A percentile compares a stretch with the other conserved stretches of the same genome.
Evolutionary conservation across 257 asterid genomes (phyloP).

Genomic region (Euphrasia confusa): DNA sequence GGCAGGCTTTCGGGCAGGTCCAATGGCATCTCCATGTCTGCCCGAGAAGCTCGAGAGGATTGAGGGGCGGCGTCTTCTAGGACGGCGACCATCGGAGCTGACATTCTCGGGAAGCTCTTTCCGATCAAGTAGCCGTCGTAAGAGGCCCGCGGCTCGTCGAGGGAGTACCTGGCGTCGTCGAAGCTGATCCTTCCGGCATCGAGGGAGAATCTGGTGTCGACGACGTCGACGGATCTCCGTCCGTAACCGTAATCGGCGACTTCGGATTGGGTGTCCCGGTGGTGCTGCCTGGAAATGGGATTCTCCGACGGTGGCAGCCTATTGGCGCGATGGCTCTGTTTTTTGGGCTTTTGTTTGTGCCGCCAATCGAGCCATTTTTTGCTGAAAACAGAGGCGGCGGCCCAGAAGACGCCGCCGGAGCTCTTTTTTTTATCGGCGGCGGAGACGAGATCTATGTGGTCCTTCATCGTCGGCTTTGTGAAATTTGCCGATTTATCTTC

Average conservation of each 20-base stretch:
- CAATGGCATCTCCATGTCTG: slow-evolving; percentile 64
- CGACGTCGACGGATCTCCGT: slow-evolving; percentile 71
- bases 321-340: slow-evolving; percentile 37
- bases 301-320: slow-evolving; percentile 48
- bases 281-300: slow-evolving; percentile 65
- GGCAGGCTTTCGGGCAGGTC: slow-evolving; percentile 59
- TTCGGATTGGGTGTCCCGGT: slow-evolving; percentile 75
- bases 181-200: slow-evolving; percentile 78
- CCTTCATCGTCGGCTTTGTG: slow-evolving; percentile 75
- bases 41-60: slow-evolving; percentile 29
- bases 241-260: slow-evolving; percentile 87
- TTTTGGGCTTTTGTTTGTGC: slow-evolving; percentile 71
- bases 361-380: slow-evolving; percentile 92
- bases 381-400: slow-evolving; percentile 84
- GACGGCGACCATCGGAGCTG: background rate
- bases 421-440: slow-evolving; percentile 34
- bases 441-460: slow-evolving; percentile 62
- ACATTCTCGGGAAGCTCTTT: slow-evolving; percentile 49
- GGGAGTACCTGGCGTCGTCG: slow-evolving; percentile 78
- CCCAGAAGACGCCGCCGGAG: slow-evolving; percentile 66
- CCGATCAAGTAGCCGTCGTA: slow-evolving; percentile 83
- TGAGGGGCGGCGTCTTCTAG: slow-evolving; percentile 57
- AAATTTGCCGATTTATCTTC: slow-evolving; percentile 37
- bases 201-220: slow-evolving; percentile 76
- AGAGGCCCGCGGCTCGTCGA: slow-evolving; percentile 93